A percentile compares a stretch with the other conserved stretches of the same genome.
Evolutionary conservation across 306 rosid species (phyloP).

Genomic region (Trifolium subterraneum): DNA sequence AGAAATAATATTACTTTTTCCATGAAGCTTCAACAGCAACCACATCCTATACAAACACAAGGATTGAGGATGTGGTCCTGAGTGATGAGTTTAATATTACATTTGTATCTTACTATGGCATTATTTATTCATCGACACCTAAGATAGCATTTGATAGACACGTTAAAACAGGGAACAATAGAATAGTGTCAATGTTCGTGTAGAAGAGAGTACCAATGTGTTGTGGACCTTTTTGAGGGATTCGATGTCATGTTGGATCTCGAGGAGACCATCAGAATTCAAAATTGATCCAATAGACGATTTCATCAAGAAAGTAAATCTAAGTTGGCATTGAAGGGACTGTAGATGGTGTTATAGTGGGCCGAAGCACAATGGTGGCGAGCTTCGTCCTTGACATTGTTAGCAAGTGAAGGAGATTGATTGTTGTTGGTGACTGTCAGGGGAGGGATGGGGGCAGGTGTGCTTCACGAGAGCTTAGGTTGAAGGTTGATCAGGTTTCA

Average conservation of each 20-base stretch:
- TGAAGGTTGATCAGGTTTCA: neutral
- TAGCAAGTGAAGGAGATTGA: too few species aligned
- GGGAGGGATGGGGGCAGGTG: neutral
- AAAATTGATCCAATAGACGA: neutral
- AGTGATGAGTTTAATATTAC: neutral
- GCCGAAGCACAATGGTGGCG: too few species aligned
- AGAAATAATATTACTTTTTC: conserved; percentile 11
- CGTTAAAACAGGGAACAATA: neutral
- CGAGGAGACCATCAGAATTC: neutral
- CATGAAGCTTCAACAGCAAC: neutral
- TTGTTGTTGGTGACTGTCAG: neutral
- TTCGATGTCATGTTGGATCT: neutral
- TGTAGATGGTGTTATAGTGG: too few species aligned
- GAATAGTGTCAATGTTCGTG: neutral
- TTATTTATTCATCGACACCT: conserved; percentile 9
- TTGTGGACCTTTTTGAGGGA: neutral
- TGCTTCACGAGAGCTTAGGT: neutral
- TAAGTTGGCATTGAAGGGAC: neutral
- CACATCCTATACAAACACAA: neutral
- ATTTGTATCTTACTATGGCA: neutral
- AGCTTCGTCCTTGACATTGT: too few species aligned
- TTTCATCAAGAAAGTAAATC: neutral
- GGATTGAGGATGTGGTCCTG: conserved; percentile 19
- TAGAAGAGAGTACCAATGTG: neutral
- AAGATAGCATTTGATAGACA: neutral